A percentile compares a stretch with the other conserved stretches of the same genome.
phyloP scores from a whole-genome alignment of 345 rosid genomes.

The Firmiana major region DNA sequence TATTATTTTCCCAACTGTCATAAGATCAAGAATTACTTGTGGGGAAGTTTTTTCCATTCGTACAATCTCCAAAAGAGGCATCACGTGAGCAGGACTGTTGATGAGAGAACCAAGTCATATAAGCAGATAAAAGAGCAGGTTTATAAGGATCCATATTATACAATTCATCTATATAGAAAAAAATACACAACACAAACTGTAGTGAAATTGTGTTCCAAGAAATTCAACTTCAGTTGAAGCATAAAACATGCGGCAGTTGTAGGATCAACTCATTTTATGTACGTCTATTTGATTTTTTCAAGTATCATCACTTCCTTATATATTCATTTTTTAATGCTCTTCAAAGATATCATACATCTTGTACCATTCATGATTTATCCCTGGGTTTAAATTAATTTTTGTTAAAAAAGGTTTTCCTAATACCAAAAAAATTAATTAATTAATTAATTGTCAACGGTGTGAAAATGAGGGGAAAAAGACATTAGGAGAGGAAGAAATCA shows the following conservation, averaged over 20 bases:
- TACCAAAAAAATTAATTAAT: too few species aligned
- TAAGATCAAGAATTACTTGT: constrained; percentile 86
- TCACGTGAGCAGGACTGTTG: constrained; percentile 89
- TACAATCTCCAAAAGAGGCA: constrained; percentile 96
- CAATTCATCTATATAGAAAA: background rate
- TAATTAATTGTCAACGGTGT: background rate
- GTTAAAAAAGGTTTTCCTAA: background rate
- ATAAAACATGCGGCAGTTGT: background rate
- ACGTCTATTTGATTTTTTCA: background rate
- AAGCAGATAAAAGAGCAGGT: background rate
- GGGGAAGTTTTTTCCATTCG: constrained; percentile 77
- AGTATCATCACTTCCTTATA: background rate
- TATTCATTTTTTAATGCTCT: background rate
- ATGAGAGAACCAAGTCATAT: constrained; percentile 20
- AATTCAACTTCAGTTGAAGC: background rate
- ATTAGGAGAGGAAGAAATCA: background rate
- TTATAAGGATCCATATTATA: background rate
- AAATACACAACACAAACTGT: background rate
- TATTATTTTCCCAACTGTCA: constrained; percentile 75
- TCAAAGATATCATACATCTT: background rate
- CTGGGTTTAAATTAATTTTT: background rate
- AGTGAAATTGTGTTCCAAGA: too few species aligned
- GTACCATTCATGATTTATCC: background rate
- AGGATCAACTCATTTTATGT: background rate
- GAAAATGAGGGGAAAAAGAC: background rate